Base-by-base conservation (phyloP, 108 stramenopile species). In the Asterionellopsis glacialis region DNA sequence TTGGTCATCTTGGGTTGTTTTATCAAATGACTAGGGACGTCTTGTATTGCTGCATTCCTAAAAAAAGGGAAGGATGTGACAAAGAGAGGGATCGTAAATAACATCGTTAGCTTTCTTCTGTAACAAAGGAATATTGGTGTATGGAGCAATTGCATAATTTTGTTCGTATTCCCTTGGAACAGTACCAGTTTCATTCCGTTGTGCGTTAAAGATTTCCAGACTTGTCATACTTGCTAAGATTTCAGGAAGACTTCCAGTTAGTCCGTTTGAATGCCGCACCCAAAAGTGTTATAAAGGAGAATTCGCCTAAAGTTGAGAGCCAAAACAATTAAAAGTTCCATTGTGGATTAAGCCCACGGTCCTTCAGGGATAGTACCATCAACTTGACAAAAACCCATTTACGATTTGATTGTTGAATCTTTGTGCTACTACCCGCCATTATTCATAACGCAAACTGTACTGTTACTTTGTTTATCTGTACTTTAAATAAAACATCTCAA, bases 141-240 rank as follows among this genome's bases (percentile, higher is more conserved):
- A 42, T 70, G 59, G 6, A 82, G 28, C 71, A 23, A 4, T 70
- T 47, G 51, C 61, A 40, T 33, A 82, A 50, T 15, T 65, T 60
- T 11, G 65, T 5, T 67, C 74, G 16, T 76, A 45, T 28, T 65
- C 61, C 0, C 23, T 21, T 18, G 41, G 45, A 21, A 74, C 18
- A 5, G 6, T 59, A 27, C 67, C 74, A 9, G 33, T 49, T 24
- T 41, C 25, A 54, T 69, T 74, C 6, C 50, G 13, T 6, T 52
- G 51, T 27, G 68, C 28, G 25, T 69, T 63, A 54, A 75, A 42
- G 9, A 33, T 52, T 25, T 11, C 3, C 2, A 53, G 19, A 15
- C 24, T 53, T 25, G 21, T 5, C 52, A 53, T 6, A 5, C 22
- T 53, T 25, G 14, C 24, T 15, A 53, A 15, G 24, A 5, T 53